A percentile compares a stretch with the other conserved stretches of the same genome.
Conservation (phyloP, 202 grass and related monocot genomes). For the Hordeum pubiflorum region DNA sequence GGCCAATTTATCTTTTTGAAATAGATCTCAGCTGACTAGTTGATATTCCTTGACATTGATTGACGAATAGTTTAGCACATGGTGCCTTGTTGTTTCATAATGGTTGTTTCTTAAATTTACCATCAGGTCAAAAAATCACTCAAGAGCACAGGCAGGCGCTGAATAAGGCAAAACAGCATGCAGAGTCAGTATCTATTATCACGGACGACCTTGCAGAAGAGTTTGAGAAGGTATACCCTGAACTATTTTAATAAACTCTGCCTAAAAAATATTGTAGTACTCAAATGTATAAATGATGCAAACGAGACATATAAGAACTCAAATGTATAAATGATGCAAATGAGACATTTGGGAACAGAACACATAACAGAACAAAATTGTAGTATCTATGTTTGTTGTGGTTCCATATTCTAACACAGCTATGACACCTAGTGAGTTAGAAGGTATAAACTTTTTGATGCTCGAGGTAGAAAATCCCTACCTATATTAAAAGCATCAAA, state of each 20-base stretch:
- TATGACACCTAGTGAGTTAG: background rate
- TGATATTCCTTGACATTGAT: background rate
- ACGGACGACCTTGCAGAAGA: conserved; percentile 47
- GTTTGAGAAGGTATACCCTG: conserved; percentile 50
- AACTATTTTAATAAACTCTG: conserved; percentile 12
- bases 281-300: too few relatives aligned
- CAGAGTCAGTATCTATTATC: conserved; percentile 68
- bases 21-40: conserved; percentile 2
- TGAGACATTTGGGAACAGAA: background rate
- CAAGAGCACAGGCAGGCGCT: conserved; percentile 44
- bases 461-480: background rate
- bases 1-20: background rate
- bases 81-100: background rate
- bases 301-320: too few relatives aligned
- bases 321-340: too few relatives aligned
- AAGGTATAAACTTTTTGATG: background rate
- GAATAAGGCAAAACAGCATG: conserved; percentile 48
- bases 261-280: background rate
- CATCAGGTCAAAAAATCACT: conserved; percentile 60
- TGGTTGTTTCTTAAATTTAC: conserved; percentile 11
- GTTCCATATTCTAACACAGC: background rate
- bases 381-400: background rate
- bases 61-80: background rate
- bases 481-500: background rate
- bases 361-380: background rate